These are phyloP conservation scores for Spironucleus salmonicida DNA, from an alignment of 208 protist species.

Conservation along the genomic window DNA sequence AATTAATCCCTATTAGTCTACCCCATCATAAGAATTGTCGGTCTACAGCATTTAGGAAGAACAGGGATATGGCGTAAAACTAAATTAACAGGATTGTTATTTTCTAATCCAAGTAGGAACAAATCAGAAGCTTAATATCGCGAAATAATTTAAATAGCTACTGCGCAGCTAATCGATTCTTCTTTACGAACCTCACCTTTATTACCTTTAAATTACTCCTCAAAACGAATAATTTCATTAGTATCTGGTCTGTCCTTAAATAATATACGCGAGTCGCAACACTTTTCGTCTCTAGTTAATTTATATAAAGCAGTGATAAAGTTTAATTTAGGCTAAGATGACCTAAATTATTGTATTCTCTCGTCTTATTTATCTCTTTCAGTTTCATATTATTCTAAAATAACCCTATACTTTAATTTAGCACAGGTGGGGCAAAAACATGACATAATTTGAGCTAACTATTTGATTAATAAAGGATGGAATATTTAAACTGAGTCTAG, in stretches of 20 bases:
- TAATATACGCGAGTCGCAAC: not conserved
- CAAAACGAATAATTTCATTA: not conserved
- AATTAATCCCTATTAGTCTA: not conserved
- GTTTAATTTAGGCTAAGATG: not conserved
- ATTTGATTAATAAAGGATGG: not conserved
- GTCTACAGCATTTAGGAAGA: not conserved
- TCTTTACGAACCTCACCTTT: not conserved
- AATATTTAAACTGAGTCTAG: not conserved
- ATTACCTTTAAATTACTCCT: not conserved
- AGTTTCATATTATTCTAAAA: not conserved
- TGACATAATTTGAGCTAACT: not conserved
- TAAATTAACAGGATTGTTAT: not conserved
- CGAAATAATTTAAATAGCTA: not conserved
- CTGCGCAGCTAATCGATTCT: not conserved
- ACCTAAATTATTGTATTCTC: not conserved
- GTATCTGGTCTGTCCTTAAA: not conserved
- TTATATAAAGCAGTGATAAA: not conserved
- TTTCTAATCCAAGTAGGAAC: not conserved
- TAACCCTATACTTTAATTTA: not conserved
- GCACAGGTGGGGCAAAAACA: slow-evolving; percentile 15
- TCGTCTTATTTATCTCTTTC: not conserved
- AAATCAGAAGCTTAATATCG: not conserved
- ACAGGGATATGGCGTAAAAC: not conserved
- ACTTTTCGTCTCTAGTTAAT: not conserved
- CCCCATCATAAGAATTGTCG: not conserved